Evolutionary conservation across 495 filamentous ascomycete species (phyloP).

Genomic region (Daldinia childiae): DNA sequence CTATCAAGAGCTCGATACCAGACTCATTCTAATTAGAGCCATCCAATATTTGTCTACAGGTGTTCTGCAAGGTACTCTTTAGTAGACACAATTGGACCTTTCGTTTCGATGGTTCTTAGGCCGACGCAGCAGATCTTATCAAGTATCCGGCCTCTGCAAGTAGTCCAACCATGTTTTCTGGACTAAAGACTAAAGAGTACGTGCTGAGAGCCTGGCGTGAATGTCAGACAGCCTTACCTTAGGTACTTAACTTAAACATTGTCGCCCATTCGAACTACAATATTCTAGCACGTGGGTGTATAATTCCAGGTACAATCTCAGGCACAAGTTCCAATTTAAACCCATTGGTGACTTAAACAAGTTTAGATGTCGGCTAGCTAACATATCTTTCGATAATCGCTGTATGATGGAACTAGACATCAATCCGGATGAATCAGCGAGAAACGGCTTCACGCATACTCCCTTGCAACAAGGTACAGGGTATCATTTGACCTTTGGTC

Average conservation of each 20-base stretch:
- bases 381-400: constrained; percentile 4
- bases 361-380: constrained; percentile 16
- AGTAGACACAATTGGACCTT: constrained; percentile 12
- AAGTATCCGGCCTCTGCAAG: not conserved
- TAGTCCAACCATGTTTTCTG: not conserved
- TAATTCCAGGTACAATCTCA: constrained; percentile 5
- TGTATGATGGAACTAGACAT: constrained; percentile 1
- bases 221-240: constrained; percentile 10
- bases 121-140: not conserved
- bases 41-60: constrained; percentile 6
- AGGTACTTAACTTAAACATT: constrained; percentile 1
- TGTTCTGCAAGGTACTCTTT: constrained; percentile 7
- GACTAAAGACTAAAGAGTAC: not conserved
- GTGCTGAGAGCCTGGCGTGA: not conserved
- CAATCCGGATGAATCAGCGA: constrained; percentile 12
- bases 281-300: constrained; percentile 39
- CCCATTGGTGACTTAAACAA: constrained; percentile 12
- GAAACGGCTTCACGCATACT: not conserved
- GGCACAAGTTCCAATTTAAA: not conserved
- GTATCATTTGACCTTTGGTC: constrained; percentile 29
- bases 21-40: not conserved
- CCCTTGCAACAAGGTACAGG: constrained; percentile 9
- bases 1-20: not conserved
- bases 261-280: constrained; percentile 40
- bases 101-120: not conserved